Conservation (phyloP, 345 rosid species). For the Gossypium raimondii region DNA sequence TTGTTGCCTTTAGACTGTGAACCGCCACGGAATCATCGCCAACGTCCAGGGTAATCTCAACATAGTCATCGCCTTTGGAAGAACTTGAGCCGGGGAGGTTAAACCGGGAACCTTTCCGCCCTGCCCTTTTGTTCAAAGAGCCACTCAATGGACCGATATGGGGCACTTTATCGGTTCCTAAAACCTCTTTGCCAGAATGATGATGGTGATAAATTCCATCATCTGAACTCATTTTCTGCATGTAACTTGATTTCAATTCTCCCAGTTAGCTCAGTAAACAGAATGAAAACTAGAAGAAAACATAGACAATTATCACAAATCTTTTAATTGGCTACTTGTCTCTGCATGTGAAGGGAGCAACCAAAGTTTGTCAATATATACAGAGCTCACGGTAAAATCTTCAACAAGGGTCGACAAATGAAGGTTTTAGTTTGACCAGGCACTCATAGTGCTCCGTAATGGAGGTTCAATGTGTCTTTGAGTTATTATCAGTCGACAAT, state of each 20-base stretch:
- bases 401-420: not conserved
- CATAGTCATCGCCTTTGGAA: constrained; percentile 25
- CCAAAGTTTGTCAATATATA: not conserved
- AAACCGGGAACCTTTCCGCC: constrained; percentile 37
- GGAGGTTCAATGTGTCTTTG: no score
- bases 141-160: constrained; percentile 50
- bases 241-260: not conserved
- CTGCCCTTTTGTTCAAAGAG: constrained; percentile 43
- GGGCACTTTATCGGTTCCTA: constrained; percentile 23
- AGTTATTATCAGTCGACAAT: no score
- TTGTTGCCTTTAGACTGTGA: constrained; percentile 24
- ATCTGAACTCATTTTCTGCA: constrained; percentile 29
- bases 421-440: no score
- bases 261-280: not conserved
- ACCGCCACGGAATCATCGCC: constrained; percentile 23
- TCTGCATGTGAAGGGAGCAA: not conserved
- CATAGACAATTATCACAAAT: not conserved
- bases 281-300: not conserved
- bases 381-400: not conserved
- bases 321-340: not conserved
- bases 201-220: constrained; percentile 1
- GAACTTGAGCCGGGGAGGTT: constrained; percentile 25
- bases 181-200: constrained; percentile 39
- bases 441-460: no score
- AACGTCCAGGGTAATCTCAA: constrained; percentile 30